These are phyloP conservation scores for Bipolaris victoriae DNA, from an alignment of 2,329 filamentous ascomycete species.

Conservation along the genomic window DNA sequence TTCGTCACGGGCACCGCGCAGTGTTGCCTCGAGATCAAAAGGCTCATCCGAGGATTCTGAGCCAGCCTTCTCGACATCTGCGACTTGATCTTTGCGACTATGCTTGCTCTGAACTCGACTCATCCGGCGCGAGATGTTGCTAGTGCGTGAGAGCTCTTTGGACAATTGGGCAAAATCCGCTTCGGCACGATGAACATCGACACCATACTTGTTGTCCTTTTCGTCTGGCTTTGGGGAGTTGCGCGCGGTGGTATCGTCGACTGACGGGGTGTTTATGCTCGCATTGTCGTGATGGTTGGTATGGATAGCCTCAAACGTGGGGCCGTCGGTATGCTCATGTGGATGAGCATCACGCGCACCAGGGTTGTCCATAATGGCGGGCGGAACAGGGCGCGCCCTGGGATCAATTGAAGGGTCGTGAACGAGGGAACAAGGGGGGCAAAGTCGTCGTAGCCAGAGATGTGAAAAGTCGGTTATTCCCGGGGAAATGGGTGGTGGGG, in stretches of 20 bases:
- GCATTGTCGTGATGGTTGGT: conserved; percentile 25
- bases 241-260: conserved; percentile 27
- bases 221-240: conserved; percentile 31
- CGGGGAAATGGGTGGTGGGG: not conserved
- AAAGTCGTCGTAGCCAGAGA: conserved; percentile 14
- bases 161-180: conserved; percentile 73
- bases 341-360: conserved; percentile 29
- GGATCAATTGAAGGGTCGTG: not conserved
- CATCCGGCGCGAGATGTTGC: conserved; percentile 45
- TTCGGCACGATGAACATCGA: conserved; percentile 71
- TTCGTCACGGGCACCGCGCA: conserved; percentile 73
- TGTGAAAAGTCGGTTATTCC: conserved; percentile 5
- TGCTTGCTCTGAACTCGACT: conserved; percentile 56
- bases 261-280: conserved; percentile 31
- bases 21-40: conserved; percentile 77
- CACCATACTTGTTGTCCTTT: conserved; percentile 35
- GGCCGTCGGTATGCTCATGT: conserved; percentile 29
- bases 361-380: conserved; percentile 34
- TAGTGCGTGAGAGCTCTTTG: conserved; percentile 52
- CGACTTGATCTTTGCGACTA: conserved; percentile 46
- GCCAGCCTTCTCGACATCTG: conserved; percentile 66
- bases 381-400: conserved; percentile 29
- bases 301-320: conserved; percentile 41
- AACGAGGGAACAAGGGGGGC: conserved; percentile 1
- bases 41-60: conserved; percentile 50